Evolutionary conservation across 768 basidiomycete species (phyloP), one percentile per base, ranked within the genome.

Genomic region (Leucogyrophana mollusca): DNA sequence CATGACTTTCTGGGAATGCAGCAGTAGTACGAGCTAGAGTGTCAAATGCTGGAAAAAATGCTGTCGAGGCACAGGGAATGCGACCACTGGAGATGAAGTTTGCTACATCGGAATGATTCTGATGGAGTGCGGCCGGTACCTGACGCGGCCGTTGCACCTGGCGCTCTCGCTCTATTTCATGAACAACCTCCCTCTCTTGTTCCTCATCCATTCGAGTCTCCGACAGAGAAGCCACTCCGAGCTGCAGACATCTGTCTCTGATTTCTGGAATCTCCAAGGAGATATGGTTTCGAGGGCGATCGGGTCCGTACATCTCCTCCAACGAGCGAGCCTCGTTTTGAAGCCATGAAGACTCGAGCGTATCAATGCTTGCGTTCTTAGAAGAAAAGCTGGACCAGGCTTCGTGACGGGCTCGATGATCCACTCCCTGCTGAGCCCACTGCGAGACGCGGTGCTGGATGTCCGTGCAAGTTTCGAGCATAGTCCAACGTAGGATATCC

Each of bases 401-500:
- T 1, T 21, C 22, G 34, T 54, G 54, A 23, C 61, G 58, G 3
- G 34, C 39, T 0, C 33, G 17, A 21, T 58, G 61, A 21, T 62
- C 51, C 4, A 34, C 45, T 3, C 73, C 76, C 52, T 78, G 73
- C 22, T 69, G 60, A 21, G 55, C 66, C 75, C 74, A 78, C 17
- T 69, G 69, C 20, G 73, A 59, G 24, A 64, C 57, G 44, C 69
- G 58, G 5, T 59, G 64, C 18, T 65, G 54, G 10, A 77, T 70
- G 23, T 73, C 59, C 0, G 41, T 40, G 50, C 74, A 78, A 0
- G 76, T 76, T 49, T 73, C 68, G 0, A 45, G 50, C 60, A 78
- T 74, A 1, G 63, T 56, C 78, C 78, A 79, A 6, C 57, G 55
- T n/a, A 78, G 33, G 32, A 79, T 59, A 39, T 78, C 70, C n/a